These are phyloP conservation scores for Glebionis coronaria DNA, from an alignment of 129 eudicot species.

Conservation along the genomic window DNA sequence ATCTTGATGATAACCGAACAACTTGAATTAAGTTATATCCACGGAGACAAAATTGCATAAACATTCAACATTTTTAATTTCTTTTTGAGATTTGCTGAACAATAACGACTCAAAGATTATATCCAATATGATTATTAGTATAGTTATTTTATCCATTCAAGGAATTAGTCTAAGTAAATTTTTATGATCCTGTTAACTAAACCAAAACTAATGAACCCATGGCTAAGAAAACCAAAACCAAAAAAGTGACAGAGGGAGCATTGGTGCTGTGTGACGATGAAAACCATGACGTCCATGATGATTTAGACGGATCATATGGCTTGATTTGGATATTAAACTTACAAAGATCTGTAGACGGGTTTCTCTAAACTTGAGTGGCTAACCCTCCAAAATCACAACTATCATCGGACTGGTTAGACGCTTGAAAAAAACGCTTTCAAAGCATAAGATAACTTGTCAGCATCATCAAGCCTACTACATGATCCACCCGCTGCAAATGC, in stretches of 20 bases:
- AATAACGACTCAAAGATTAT: neutral
- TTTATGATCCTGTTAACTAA: no score
- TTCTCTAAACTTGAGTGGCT: slow-evolving; percentile 31
- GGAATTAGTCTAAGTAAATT: neutral
- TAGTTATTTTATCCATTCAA: slow-evolving; percentile 11
- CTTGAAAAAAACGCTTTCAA: slow-evolving; percentile 52
- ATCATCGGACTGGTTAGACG: slow-evolving; percentile 42
- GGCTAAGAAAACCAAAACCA: slow-evolving; percentile 1
- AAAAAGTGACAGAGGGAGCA: slow-evolving; percentile 12
- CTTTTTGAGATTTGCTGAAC: neutral
- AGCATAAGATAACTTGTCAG: slow-evolving; percentile 59
- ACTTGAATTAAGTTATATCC: no score
- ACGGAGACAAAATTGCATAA: neutral
- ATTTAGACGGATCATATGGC: slow-evolving; percentile 8
- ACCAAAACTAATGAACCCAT: slow-evolving; percentile 14
- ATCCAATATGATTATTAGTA: neutral
- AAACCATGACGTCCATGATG: no score
- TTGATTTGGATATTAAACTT: slow-evolving; percentile 34
- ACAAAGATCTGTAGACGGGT: slow-evolving; percentile 33
- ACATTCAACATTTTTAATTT: neutral
- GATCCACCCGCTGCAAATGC: slow-evolving; percentile 32
- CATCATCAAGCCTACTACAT: slow-evolving; percentile 35
- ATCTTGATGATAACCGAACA: no score
- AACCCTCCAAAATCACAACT: no score
- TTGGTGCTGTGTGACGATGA: no score